Evolutionary conservation across 2,329 filamentous ascomycete species (phyloP).

Genomic region (Scopulariopsis brevicaulis): DNA sequence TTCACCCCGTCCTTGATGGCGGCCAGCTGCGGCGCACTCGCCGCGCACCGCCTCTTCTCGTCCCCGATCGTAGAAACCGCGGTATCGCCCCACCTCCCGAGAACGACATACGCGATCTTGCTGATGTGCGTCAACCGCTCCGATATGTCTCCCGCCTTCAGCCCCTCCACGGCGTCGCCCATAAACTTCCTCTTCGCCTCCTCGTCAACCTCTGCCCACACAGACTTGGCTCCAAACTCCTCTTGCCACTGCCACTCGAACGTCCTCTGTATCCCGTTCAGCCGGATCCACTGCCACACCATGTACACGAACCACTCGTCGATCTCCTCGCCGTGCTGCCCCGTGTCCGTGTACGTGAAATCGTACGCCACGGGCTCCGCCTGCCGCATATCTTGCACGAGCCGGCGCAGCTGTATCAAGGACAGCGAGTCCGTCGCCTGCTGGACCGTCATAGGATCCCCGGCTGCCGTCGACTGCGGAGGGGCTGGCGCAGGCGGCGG

Average conservation of each 20-base stretch:
- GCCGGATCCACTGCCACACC: slow-evolving; percentile 70
- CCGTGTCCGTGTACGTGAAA: slow-evolving; percentile 67
- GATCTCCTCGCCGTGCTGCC: slow-evolving; percentile 72
- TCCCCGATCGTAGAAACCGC: slow-evolving; percentile 35
- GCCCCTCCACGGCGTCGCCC: slow-evolving; percentile 32
- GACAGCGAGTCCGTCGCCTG: slow-evolving; percentile 57
- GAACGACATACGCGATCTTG: slow-evolving; percentile 47
- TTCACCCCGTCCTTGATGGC: slow-evolving; percentile 44
- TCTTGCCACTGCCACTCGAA: slow-evolving; percentile 69
- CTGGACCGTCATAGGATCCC: slow-evolving; percentile 10
- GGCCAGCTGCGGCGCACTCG: slow-evolving; percentile 43
- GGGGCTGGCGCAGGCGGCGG: slow-evolving; percentile 14
- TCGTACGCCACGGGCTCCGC: slow-evolving; percentile 68
- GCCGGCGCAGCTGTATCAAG: slow-evolving; percentile 58
- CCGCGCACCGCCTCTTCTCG: slow-evolving; percentile 33
- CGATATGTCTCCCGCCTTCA: slow-evolving; percentile 30
- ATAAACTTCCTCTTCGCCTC: slow-evolving; percentile 48
- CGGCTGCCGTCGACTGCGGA: not conserved
- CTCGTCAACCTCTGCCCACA: slow-evolving; percentile 57
- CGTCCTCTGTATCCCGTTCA: slow-evolving; percentile 62
- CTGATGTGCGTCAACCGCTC: slow-evolving; percentile 42
- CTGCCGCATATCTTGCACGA: slow-evolving; percentile 64
- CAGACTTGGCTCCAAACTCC: slow-evolving; percentile 20
- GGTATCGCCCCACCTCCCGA: slow-evolving; percentile 61
- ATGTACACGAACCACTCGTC: slow-evolving; percentile 98